Evolutionary conservation across 306 rosid genomes (phyloP).

Genomic region (Datisca glomerata): DNA sequence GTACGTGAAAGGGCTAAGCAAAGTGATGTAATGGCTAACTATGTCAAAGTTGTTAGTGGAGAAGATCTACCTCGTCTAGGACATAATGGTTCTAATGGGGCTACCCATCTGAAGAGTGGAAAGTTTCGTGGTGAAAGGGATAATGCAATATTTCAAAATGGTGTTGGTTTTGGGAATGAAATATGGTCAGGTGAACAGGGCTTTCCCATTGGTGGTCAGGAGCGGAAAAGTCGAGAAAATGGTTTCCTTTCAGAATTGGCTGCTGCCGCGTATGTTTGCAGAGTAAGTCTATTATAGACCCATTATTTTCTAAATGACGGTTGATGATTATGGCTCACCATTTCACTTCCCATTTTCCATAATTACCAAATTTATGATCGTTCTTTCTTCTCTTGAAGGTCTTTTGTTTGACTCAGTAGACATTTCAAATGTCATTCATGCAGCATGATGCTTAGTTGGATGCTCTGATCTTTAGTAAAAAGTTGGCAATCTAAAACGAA

Average conservation of each 20-base stretch:
- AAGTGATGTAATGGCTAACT: constrained; percentile 86
- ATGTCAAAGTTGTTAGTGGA: constrained; percentile 72
- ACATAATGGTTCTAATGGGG: constrained; percentile 23
- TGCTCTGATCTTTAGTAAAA: too few relatives aligned
- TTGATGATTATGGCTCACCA: too few relatives aligned
- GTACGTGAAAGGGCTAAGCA: constrained; percentile 80
- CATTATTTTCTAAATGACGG: too few relatives aligned
- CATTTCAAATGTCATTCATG: too few relatives aligned
- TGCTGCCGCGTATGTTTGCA: constrained; percentile 94
- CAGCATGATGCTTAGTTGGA: too few relatives aligned
- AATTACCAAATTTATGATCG: too few relatives aligned
- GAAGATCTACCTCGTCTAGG: constrained; percentile 34
- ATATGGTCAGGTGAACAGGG: constrained; percentile 76
- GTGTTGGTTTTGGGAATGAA: constrained; percentile 92
- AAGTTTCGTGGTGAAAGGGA: constrained; percentile 20
- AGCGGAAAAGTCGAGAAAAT: constrained; percentile 69
- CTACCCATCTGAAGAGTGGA: constrained; percentile 37
- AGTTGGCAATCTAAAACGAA: too few relatives aligned
- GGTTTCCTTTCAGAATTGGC: constrained; percentile 96
- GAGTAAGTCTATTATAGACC: too few relatives aligned
- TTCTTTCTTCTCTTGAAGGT: too few relatives aligned
- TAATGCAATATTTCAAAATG: constrained; percentile 58
- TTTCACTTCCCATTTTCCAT: too few relatives aligned
- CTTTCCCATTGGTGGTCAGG: constrained; percentile 87
- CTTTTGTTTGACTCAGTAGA: too few relatives aligned